phyloP scores from a whole-genome alignment of 1,284 basidiomycete species.

The Fomitopsis schrenkii region DNA sequence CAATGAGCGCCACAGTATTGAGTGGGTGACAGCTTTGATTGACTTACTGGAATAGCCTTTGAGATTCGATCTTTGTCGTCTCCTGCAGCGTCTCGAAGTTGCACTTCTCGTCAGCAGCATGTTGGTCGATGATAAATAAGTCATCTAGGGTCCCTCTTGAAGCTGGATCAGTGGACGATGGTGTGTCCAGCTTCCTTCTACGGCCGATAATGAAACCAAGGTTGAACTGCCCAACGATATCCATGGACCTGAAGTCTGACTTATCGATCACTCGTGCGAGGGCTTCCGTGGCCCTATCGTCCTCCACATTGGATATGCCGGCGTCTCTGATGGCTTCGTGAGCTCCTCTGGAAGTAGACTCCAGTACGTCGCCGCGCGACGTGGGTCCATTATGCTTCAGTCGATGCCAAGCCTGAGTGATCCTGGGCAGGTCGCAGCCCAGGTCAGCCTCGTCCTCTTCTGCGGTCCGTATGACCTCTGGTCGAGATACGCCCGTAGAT shows the following conservation, averaged over 20 bases:
- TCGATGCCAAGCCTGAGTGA: slow-evolving; percentile 35
- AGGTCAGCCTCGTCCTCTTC: slow-evolving; percentile 37
- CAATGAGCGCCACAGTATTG: neutral
- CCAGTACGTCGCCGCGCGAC: slow-evolving; percentile 5
- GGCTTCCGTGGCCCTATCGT: slow-evolving; percentile 62
- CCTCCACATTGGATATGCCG: slow-evolving; percentile 55
- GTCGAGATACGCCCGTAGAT: slow-evolving; percentile 13
- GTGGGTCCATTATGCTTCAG: neutral
- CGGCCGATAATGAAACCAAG: slow-evolving; percentile 92
- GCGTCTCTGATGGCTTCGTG: slow-evolving; percentile 38
- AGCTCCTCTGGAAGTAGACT: slow-evolving; percentile 1
- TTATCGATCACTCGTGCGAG: slow-evolving; percentile 88
- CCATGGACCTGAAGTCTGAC: slow-evolving; percentile 82
- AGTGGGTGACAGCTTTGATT: neutral
- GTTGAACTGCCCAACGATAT: slow-evolving; percentile 93
- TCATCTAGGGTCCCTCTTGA: slow-evolving; percentile 57
- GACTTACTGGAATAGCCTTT: slow-evolving; percentile 74
- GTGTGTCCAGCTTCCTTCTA: slow-evolving; percentile 30
- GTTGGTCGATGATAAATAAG: slow-evolving; percentile 92
- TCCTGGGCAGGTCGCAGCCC: slow-evolving; percentile 40
- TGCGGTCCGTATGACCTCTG: slow-evolving; percentile 44
- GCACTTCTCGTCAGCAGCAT: slow-evolving; percentile 94
- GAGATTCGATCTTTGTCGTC: slow-evolving; percentile 85
- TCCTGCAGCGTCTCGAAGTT: slow-evolving; percentile 95
- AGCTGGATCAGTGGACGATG: slow-evolving; percentile 16